Conservation (phyloP, 2,329 filamentous ascomycete genomes). For the Aspergillus sp. region DNA sequence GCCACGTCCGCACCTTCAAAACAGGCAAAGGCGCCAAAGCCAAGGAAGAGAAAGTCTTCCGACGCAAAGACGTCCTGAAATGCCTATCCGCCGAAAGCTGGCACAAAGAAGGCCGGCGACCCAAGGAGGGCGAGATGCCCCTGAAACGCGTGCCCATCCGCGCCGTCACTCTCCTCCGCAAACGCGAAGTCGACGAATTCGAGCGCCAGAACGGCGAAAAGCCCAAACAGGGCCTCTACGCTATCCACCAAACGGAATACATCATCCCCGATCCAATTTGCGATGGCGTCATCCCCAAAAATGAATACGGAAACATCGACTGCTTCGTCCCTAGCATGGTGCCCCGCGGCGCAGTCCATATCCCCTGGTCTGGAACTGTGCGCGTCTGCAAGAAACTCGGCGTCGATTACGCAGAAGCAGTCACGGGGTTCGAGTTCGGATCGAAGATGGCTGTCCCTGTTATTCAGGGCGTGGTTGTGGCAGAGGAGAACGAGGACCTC, state of each 20-base stretch:
- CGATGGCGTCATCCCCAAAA: constrained; percentile 87
- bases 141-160: constrained; percentile 87
- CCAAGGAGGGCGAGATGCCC: constrained; percentile 69
- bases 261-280: constrained; percentile 87
- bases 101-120: constrained; percentile 91
- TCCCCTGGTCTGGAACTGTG: constrained; percentile 74
- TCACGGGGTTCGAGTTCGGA: constrained; percentile 95
- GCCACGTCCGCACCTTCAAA: constrained; percentile 72
- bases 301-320: constrained; percentile 94
- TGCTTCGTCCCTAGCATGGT: constrained; percentile 94
- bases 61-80: constrained; percentile 73
- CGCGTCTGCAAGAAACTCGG: constrained; percentile 80
- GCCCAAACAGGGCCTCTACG: constrained; percentile 82
- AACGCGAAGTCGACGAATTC: constrained; percentile 84
- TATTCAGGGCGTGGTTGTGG: constrained; percentile 85
- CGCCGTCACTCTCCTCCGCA: constrained; percentile 83
- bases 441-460: constrained; percentile 91
- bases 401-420: constrained; percentile 90
- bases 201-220: constrained; percentile 79
- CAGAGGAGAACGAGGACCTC: constrained; percentile 72
- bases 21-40: constrained; percentile 72
- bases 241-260: constrained; percentile 84
- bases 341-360: constrained; percentile 77
- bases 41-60: constrained; percentile 78
- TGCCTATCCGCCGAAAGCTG: constrained; percentile 94